Base-by-base conservation (phyloP, 768 basidiomycete genomes). In the Phaeotremella skinneri region DNA sequence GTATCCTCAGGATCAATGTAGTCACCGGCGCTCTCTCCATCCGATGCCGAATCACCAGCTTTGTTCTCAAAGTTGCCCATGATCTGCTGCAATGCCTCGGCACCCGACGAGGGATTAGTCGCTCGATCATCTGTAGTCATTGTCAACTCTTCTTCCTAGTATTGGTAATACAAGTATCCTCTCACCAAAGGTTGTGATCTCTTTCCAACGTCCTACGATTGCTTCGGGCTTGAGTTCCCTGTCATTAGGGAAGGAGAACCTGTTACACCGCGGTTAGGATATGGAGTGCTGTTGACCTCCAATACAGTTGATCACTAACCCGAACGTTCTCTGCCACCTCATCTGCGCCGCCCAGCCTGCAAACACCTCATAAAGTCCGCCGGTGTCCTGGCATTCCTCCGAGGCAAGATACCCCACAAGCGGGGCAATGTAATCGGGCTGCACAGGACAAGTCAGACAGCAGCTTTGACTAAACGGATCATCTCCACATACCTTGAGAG, bases 311-410 rank as follows among this genome's bases (percentile, higher is more conserved):
- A 17, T 39, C n/a, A 53, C 87, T 70, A 87, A 79, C 9, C 93
- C 96, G 1, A 87, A 88, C 7, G 90, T 81, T 14, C 91, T 85
- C 76, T 97, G 89, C 93, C 94, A 99, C 57, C 94, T 83, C 30
- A 89, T 87, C 76, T 92, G 85, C 0, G 90, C 90, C 2, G 88
- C 87, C 89, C 91, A 97, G 0, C 94, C 96, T 23, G 89, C 92
- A 14, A 82, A 83, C 39, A 91, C 83, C 76, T 97, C 93, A 75
- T 93, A 93, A 50, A 99, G 73, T 4, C 81, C 79, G 6, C 89
- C 89, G 13, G 86, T 83, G 34, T 85, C 83, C 17, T 81, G 80
- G 67, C 94, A 93, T 55, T 85, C 84, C 77, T 85, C 83, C 72
- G 89, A 91, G 2, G 83, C 86, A 30, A 99, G 82, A 74, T 87